Base-by-base conservation (phyloP, 1,284 basidiomycete genomes). In the Chondrostereum purpureum region DNA sequence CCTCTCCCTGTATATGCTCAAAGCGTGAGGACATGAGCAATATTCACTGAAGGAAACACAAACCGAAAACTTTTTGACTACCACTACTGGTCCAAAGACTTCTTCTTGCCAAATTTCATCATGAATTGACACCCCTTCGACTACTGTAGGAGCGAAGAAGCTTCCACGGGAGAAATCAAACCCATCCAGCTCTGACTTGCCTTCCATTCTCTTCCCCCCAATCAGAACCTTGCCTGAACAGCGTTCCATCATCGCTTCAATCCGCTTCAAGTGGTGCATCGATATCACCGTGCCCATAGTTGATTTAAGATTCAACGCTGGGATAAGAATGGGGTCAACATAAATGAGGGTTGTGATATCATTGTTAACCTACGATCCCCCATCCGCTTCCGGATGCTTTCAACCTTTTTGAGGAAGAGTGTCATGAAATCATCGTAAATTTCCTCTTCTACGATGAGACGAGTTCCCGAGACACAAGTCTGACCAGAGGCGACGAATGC, bases 401-500 rank as follows among this genome's bases (percentile, higher is more conserved):
- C 62, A 1, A 78, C 72, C 56, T 89, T 89, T 46, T 69, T 60
- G 12, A 86, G 54, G 58, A 89, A 82, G 13, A 57, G 58, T 4
- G 59, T 55, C 66, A 89, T 72, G 60, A 91, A 91, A 3, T 63
- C 59, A 38, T 84, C 74, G 53, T 86, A 87, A 42, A 90, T 73
- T 6, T 59, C 60, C 34, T 80, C 74, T 49, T 89, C 86, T 3
- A 90, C 63, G 6, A 90, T 70, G 19, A 90, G 66, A 8, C 87
- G 74, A 13, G 87, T 80, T 17, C 86, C 87, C 3, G 87, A 88
- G 16, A 90, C 83, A 50, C 87, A 90, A 12, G 88, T 90, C 64
- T 92, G 88, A 1, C 89, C 88, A 23, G 88, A 88, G 1, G 88
- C 88, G 31, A 91, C 68, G 54, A 90, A 92, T 1, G 82, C 77